These are phyloP conservation scores for Aspergillus glaucus DNA, from an alignment of 2,329 filamentous ascomycete species.

Conservation along the genomic window DNA sequence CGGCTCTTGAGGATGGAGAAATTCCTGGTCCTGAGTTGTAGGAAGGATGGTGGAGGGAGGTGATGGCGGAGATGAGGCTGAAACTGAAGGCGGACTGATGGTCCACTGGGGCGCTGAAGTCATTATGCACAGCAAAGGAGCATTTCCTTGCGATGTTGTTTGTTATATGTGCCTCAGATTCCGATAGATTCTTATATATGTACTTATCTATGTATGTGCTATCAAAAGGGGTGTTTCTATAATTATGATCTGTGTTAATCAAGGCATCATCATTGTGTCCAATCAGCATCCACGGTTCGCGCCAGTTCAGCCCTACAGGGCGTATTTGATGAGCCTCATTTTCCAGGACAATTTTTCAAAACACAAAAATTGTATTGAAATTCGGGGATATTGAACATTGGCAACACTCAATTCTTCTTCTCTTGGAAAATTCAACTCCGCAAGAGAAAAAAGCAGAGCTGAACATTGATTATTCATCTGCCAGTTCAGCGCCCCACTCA, in stretches of 20 bases:
- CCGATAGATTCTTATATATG: background rate
- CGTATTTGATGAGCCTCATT: background rate
- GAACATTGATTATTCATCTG: background rate
- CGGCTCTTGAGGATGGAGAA: background rate
- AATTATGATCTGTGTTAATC: background rate
- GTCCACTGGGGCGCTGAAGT: too few species aligned
- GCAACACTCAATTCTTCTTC: too few species aligned
- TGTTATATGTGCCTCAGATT: too few species aligned
- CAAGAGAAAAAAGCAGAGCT: too few species aligned
- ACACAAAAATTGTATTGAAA: too few species aligned
- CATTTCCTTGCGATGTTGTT: too few species aligned
- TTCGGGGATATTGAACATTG: too few species aligned
- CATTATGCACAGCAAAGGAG: too few species aligned
- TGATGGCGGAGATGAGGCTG: background rate
- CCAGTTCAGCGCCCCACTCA: background rate
- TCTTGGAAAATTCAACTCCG: too few species aligned
- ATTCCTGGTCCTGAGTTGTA: background rate
- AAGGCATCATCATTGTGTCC: constrained; percentile 1
- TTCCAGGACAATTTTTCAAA: too few species aligned
- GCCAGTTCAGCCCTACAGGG: constrained; percentile 25
- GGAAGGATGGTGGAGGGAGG: background rate
- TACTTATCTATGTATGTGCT: background rate
- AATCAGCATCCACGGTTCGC: background rate
- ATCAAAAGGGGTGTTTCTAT: too few species aligned
- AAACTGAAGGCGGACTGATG: background rate